Evolutionary conservation across 306 rosid species (phyloP).

Genomic region (Pterocarpus santalinus): DNA sequence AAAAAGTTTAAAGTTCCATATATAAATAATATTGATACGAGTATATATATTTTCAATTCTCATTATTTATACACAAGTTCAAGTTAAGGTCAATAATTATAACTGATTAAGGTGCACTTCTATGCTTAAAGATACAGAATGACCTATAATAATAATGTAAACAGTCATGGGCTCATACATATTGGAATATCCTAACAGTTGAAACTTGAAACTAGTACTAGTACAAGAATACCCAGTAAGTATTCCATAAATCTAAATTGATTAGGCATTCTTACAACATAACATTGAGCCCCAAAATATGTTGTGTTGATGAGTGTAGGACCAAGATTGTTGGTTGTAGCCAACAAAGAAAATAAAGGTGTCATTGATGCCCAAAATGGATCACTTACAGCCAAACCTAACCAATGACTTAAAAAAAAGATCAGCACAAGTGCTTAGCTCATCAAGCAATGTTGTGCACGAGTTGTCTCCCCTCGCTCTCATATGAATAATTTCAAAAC

Average conservation of each 20-base stretch:
- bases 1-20: too few relatives aligned
- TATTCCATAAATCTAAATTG: neutral
- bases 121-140: neutral
- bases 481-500: neutral
- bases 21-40: too few relatives aligned
- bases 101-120: neutral
- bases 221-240: neutral
- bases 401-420: neutral
- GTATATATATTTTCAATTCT: neutral
- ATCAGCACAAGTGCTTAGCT: constrained; percentile 15
- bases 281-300: neutral
- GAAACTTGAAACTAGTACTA: neutral
- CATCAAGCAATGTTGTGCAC: neutral
- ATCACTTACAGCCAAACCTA: constrained; percentile 3
- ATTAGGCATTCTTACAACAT: neutral
- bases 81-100: neutral
- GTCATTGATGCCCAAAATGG: neutral
- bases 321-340: neutral
- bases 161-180: neutral
- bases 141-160: neutral
- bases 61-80: neutral
- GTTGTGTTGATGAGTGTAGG: neutral
- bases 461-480: constrained; percentile 7
- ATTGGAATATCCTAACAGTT: neutral
- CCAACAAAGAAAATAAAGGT: neutral